phyloP scores from a whole-genome alignment of 306 rosid species.

The Acacia confusa region DNA sequence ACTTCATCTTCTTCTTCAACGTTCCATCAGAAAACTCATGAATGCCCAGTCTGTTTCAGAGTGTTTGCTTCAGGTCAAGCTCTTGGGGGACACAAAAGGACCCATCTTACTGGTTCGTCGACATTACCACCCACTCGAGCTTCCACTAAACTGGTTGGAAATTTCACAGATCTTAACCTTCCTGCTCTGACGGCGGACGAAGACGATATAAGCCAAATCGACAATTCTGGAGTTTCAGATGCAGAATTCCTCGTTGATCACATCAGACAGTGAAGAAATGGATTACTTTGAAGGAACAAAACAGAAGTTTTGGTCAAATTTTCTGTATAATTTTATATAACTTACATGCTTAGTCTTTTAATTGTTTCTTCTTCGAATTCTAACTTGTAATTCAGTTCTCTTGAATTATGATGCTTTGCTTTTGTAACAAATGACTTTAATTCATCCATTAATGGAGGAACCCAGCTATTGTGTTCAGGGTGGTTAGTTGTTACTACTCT shows the following conservation, averaged over 20 bases:
- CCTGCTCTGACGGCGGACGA: conserved; percentile 82
- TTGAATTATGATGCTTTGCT: conserved; percentile 28
- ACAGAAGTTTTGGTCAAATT: conserved; percentile 40
- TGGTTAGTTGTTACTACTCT: not conserved
- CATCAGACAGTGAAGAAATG: conserved; percentile 34
- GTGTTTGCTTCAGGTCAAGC: conserved; percentile 93
- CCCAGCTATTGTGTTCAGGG: not conserved
- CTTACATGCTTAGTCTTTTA: conserved; percentile 5
- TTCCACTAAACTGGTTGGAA: conserved; percentile 37
- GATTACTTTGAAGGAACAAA: conserved; percentile 39
- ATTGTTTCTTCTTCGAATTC: conserved; percentile 29
- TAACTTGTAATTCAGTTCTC: conserved; percentile 51
- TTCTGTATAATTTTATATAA: conserved; percentile 26
- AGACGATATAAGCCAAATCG: conserved; percentile 64
- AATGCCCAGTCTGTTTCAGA: conserved; percentile 83
- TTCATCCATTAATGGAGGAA: conserved; percentile 32
- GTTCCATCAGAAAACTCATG: conserved; percentile 53
- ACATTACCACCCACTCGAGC: conserved; percentile 5
- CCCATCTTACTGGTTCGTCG: conserved; percentile 59
- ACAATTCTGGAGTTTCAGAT: conserved; percentile 79
- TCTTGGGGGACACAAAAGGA: conserved; percentile 94
- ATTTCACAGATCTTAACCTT: conserved; percentile 83
- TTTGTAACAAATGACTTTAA: conserved; percentile 25
- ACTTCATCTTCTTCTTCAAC: conserved; percentile 5
- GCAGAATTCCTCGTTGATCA: conserved; percentile 64